Evolutionary conservation across 805 yeast genomes (phyloP).

Genomic region (Cyberlindnera sargentensis): DNA sequence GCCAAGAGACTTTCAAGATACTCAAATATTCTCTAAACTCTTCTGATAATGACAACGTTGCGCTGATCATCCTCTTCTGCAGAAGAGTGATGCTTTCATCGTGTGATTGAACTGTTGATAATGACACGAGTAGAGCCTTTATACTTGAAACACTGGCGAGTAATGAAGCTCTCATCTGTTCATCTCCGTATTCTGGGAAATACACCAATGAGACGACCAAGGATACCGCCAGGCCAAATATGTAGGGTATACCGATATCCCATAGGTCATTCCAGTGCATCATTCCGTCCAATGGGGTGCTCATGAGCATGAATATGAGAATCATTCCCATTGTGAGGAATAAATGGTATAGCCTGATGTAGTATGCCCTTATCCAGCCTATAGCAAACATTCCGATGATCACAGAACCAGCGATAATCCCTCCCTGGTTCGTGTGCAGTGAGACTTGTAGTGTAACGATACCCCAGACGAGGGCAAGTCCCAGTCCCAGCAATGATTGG

Average conservation of each 20-base stretch:
- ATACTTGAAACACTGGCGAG: conserved; percentile 20
- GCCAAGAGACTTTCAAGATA: conserved; percentile 31
- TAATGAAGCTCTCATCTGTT: conserved; percentile 23
- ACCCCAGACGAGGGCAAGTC: conserved; percentile 39
- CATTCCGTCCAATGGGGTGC: conserved; percentile 19
- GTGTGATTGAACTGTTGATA: conserved; percentile 7
- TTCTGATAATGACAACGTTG: conserved; percentile 31
- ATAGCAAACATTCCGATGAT: conserved; percentile 30
- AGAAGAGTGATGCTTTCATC: conserved; percentile 12
- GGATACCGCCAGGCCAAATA: conserved; percentile 35
- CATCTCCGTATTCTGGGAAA: conserved; percentile 37
- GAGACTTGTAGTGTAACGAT: conserved; percentile 36
- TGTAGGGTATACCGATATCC: conserved; percentile 39
- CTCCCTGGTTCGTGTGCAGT: conserved; percentile 37
- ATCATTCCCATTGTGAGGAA: conserved; percentile 30
- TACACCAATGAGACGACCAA: conserved; percentile 28
- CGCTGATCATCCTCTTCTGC: conserved; percentile 27
- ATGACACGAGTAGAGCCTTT: conserved; percentile 19
- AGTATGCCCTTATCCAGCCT: conserved; percentile 36
- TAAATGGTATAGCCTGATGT: conserved; percentile 33
- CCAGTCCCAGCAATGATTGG: conserved; percentile 32
- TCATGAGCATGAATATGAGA: conserved; percentile 27
- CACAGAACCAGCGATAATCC: conserved; percentile 36
- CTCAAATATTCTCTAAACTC: conserved; percentile 36
- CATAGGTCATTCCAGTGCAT: conserved; percentile 30